Conservation (phyloP, 352 stramenopile genomes). For the Phytophthora pinifolia region DNA sequence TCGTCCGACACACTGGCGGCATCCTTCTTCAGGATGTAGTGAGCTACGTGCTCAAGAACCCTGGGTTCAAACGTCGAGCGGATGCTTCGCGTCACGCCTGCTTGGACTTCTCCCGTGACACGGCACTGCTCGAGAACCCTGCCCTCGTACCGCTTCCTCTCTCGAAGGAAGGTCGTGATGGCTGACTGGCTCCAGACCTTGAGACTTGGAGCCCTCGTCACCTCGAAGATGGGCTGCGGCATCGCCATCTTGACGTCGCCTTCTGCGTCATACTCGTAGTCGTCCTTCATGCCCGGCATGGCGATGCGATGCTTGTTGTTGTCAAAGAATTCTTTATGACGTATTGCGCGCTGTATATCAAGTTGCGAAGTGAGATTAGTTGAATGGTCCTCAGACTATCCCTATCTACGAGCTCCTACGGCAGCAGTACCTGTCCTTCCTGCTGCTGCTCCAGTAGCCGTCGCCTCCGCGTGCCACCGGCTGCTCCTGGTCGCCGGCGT, state of each 20-base stretch:
- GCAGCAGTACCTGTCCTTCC: too few relatives aligned
- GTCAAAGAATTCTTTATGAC: constrained; percentile 15
- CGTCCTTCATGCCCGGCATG: constrained; percentile 6
- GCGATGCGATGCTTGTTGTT: constrained; percentile 2
- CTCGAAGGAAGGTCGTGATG: constrained; percentile 9
- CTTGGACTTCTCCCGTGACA: constrained; percentile 12
- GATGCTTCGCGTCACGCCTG: constrained; percentile 9
- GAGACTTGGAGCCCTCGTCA: constrained; percentile 5
- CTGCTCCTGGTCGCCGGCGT: too few relatives aligned
- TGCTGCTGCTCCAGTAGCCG: too few relatives aligned
- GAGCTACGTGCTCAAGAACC: constrained; percentile 15
- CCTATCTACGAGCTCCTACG: too few relatives aligned
- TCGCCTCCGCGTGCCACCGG: too few relatives aligned
- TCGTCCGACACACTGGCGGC: constrained; percentile 12
- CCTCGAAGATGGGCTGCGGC: constrained; percentile 13
- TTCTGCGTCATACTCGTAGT: constrained; percentile 11
- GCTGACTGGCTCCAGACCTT: constrained; percentile 13
- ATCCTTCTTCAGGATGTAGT: constrained; percentile 22
- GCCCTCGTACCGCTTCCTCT: constrained; percentile 10
- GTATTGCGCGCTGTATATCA: neutral
- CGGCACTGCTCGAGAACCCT: constrained; percentile 8
- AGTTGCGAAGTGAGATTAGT: neutral
- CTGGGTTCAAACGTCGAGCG: constrained; percentile 10
- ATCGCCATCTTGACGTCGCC: constrained; percentile 14
- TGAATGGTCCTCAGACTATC: too few relatives aligned